phyloP scores from a whole-genome alignment of 2,329 filamentous ascomycete genomes.

The Incumbomyces lentus region DNA sequence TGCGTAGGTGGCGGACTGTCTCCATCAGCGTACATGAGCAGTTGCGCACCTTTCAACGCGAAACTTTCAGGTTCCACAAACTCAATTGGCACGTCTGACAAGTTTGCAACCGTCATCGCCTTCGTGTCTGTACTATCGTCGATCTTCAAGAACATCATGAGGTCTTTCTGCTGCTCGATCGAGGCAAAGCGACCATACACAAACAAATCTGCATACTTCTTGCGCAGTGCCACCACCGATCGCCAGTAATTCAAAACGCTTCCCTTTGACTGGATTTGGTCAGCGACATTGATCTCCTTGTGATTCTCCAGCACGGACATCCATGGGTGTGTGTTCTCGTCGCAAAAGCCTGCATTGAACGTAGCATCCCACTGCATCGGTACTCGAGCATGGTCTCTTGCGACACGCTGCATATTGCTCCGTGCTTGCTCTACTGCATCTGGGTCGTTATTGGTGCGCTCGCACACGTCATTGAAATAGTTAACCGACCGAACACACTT shows the following conservation, averaged over 20 bases:
- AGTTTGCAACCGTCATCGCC: not conserved
- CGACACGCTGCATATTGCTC: slow-evolving; percentile 6
- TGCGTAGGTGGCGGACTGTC: not conserved
- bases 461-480: slow-evolving; percentile 28
- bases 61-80: not conserved
- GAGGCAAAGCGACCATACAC: not conserved
- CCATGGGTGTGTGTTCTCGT: slow-evolving; percentile 37
- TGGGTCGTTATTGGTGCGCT: slow-evolving; percentile 19
- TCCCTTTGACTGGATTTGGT: not conserved
- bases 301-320: slow-evolving; percentile 50
- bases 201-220: slow-evolving; percentile 1
- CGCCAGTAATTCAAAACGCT: not conserved
- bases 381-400: slow-evolving; percentile 50
- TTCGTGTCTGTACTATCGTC: not conserved
- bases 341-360: slow-evolving; percentile 51
- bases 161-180: not conserved
- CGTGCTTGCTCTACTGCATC: slow-evolving; percentile 21
- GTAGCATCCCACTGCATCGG: slow-evolving; percentile 56
- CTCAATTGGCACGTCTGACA: not conserved
- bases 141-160: not conserved
- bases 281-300: slow-evolving; percentile 18
- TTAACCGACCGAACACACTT: slow-evolving; percentile 36
- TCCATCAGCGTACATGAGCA: not conserved
- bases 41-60: not conserved
- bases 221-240: not conserved